Evolutionary conservation across 2,329 filamentous ascomycete genomes (phyloP).

Genomic region (Amauroascus niger): DNA sequence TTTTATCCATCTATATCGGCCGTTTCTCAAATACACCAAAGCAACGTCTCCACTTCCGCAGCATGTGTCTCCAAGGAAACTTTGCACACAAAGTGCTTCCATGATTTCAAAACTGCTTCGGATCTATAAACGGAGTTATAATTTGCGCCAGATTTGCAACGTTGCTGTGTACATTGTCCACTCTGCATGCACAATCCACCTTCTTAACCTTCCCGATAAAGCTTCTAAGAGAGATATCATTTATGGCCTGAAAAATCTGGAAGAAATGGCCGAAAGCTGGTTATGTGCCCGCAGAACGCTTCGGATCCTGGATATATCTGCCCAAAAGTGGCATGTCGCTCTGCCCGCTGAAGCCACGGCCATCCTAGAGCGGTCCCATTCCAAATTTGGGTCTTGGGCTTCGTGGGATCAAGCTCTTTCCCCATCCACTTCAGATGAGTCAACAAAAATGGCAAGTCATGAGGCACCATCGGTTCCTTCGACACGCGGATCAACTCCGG

Average conservation of each 20-base stretch:
- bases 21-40: constrained; percentile 84
- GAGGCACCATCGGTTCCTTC: constrained; percentile 4
- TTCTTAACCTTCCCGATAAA: constrained; percentile 87
- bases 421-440: constrained; percentile 28
- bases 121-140: constrained; percentile 85
- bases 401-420: constrained; percentile 50
- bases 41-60: constrained; percentile 69
- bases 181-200: constrained; percentile 85
- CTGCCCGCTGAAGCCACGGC: constrained; percentile 71
- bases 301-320: constrained; percentile 72
- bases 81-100: constrained; percentile 81
- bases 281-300: constrained; percentile 77
- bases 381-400: constrained; percentile 64
- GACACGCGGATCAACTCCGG: constrained; percentile 7
- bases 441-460: constrained; percentile 3
- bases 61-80: constrained; percentile 80
- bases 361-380: constrained; percentile 67
- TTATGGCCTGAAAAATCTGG: constrained; percentile 80
- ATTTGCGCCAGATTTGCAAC: constrained; percentile 87
- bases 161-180: constrained; percentile 93
- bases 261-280: constrained; percentile 95
- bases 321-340: constrained; percentile 80
- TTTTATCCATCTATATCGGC: constrained; percentile 90
- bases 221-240: constrained; percentile 81
- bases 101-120: constrained; percentile 90